phyloP scores from a whole-genome alignment of 1,284 basidiomycete species.

The Tilletia indica region DNA sequence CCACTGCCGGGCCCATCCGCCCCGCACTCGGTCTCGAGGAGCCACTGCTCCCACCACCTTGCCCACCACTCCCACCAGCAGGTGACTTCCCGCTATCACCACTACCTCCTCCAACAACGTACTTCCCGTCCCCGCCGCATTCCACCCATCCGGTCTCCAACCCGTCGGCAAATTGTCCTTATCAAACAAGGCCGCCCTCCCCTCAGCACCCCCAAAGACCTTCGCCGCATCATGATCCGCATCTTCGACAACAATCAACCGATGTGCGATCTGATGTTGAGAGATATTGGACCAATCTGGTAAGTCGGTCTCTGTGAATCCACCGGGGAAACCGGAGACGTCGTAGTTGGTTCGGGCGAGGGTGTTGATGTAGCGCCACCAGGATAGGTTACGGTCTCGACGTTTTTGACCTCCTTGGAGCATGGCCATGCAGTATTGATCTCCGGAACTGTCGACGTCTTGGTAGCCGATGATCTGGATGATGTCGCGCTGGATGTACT shows the following conservation, averaged over 20 bases:
- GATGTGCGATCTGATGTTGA: conserved; percentile 32
- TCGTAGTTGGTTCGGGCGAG: conserved; percentile 35
- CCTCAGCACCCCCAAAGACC: conserved; percentile 41
- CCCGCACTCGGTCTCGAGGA: too few relatives aligned
- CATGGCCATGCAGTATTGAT: conserved; percentile 27
- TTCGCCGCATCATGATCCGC: conserved; percentile 43
- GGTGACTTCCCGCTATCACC: too few relatives aligned
- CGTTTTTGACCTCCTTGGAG: conserved; percentile 38
- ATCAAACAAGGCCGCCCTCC: conserved; percentile 47
- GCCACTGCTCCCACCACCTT: too few relatives aligned
- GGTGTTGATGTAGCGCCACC: conserved; percentile 41
- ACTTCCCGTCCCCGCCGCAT: conserved; percentile 11
- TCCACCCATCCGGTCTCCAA: conserved; percentile 47
- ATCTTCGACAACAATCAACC: conserved; percentile 42
- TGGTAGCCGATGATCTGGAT: conserved; percentile 49
- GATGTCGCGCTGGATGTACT: conserved; percentile 46
- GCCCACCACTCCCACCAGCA: too few relatives aligned
- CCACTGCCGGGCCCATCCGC: too few relatives aligned
- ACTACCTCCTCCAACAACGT: not conserved
- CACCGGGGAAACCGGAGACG: conserved; percentile 43
- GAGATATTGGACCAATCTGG: conserved; percentile 47
- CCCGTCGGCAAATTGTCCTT: conserved; percentile 34
- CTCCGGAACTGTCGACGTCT: conserved; percentile 32
- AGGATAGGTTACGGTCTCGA: conserved; percentile 41
- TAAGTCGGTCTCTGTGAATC: conserved; percentile 25